Conservation (phyloP, 2,329 filamentous ascomycete species). For the Diplodia corticola region DNA sequence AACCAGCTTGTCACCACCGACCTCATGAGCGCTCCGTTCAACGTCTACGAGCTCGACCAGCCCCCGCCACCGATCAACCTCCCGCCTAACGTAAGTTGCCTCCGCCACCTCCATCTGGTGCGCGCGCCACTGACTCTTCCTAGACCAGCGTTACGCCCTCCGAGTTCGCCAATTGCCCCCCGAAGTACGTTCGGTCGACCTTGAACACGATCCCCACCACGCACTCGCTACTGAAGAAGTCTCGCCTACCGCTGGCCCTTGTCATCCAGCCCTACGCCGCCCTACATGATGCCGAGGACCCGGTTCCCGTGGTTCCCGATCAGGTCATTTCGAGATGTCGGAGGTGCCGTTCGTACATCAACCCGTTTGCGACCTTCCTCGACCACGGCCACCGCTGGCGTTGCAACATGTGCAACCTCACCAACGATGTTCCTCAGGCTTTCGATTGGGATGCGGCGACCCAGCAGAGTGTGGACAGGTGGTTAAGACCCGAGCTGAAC, state of each 20-base stretch:
- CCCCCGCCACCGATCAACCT: slow-evolving; percentile 89
- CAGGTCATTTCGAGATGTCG: slow-evolving; percentile 96
- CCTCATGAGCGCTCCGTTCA: slow-evolving; percentile 88
- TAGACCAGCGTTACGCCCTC: slow-evolving; percentile 90
- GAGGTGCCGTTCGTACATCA: slow-evolving; percentile 95
- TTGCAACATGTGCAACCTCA: slow-evolving; percentile 99
- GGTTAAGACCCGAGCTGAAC: slow-evolving; percentile 90
- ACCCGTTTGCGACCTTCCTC: slow-evolving; percentile 93
- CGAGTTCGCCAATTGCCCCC: slow-evolving; percentile 83
- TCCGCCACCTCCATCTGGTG: neutral
- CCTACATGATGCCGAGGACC: slow-evolving; percentile 89
- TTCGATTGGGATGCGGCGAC: slow-evolving; percentile 96
- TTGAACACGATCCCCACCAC: slow-evolving; percentile 92
- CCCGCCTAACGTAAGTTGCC: slow-evolving; percentile 72
- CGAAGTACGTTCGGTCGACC: slow-evolving; percentile 93
- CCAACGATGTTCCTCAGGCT: slow-evolving; percentile 97
- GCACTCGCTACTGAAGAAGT: slow-evolving; percentile 92
- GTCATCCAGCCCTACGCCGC: slow-evolving; percentile 95
- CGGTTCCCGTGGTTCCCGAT: slow-evolving; percentile 88
- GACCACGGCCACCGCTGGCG: slow-evolving; percentile 98
- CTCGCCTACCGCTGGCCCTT: slow-evolving; percentile 89
- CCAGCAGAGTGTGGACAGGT: slow-evolving; percentile 88
- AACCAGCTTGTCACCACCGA: slow-evolving; percentile 94
- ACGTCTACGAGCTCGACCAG: slow-evolving; percentile 86
- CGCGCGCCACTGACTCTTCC: slow-evolving; percentile 42